phyloP scores from a whole-genome alignment of 2,329 filamentous ascomycete species.

The Exophiala bonariae region DNA sequence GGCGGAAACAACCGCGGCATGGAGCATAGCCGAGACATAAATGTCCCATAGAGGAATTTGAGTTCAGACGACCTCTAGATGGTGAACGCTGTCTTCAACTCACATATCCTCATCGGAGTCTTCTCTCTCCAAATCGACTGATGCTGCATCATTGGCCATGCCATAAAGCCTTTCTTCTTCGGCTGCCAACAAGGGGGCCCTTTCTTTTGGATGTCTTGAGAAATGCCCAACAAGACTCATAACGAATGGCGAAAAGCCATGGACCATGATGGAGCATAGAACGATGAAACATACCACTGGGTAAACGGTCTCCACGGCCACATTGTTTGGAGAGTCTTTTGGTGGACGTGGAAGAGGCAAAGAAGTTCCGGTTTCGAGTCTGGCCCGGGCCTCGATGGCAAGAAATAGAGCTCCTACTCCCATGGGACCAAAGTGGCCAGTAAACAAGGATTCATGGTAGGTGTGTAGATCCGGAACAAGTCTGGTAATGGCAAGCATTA shows the following conservation, averaged over 20 bases:
- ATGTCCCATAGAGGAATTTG: no score
- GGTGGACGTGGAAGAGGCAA: conserved; percentile 47
- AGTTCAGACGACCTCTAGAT: no score
- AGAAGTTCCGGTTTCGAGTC: conserved; percentile 52
- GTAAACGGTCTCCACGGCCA: conserved; percentile 51
- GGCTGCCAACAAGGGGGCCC: conserved; percentile 50
- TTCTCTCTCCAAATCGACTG: conserved; percentile 33
- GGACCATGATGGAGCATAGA: conserved; percentile 54
- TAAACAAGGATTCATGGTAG: conserved; percentile 54
- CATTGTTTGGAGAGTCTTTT: conserved; percentile 32
- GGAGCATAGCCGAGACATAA: no score
- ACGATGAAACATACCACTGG: conserved; percentile 57
- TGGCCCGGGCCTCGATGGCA: conserved; percentile 55
- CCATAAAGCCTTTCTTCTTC: conserved; percentile 52
- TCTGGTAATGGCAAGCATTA: conserved; percentile 49
- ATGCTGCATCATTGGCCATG: conserved; percentile 49
- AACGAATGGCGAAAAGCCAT: conserved; percentile 53
- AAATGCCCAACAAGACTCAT: conserved; percentile 53
- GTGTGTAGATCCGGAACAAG: conserved; percentile 52
- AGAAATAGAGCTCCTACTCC: conserved; percentile 58
- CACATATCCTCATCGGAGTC: conserved; percentile 4
- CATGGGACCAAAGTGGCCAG: conserved; percentile 60
- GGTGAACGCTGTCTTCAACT: not conserved
- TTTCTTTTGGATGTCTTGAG: conserved; percentile 44
- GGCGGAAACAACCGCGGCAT: no score